Base-by-base conservation (phyloP, 768 basidiomycete genomes). In the Pleurotus salmoneostramineus region DNA sequence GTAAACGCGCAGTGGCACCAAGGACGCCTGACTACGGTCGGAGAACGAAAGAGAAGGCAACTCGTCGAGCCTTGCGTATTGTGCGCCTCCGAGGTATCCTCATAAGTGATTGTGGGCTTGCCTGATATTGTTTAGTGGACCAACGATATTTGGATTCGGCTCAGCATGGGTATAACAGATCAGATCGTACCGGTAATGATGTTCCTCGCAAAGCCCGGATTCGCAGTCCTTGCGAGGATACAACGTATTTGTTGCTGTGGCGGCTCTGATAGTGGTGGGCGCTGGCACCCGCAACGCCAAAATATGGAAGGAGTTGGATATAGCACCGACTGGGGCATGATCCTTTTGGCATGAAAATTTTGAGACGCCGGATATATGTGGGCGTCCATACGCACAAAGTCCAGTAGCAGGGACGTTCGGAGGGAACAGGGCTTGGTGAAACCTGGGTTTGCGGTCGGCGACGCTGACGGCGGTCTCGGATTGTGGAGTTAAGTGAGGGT, bases 51-150 rank as follows among this genome's bases (percentile, higher is more conserved):
- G 50, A n/a, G 12, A 51, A n/a, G 50, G 32, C 35, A 37, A 27
- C 21, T 27, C 21, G 21, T 36, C 50, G n/a, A 51, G 36, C 52
- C 52, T 55, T 43, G 36, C 52, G 52, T 27, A 36, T 55, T 36
- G 37, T 55, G 52, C 52, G 40, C 52, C 40, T 55, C 52, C 52
- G 52, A 42, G 21, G 52, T 55, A 40, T 40, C 52, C 52, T 55
- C 10, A 55, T 43, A 55, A 32, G 40, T 42, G 40, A 17, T 55
- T 55, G 52, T 55, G 52, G 52, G 52, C 52, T 55, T 43, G 4
- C 17, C 11, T 40, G 37, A 40, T 40, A 33, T 36, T 42, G 40
- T 17, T 36, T 55, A 15, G 44, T 45, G n/a, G 27, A 40, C 43
- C 11, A 40, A 17, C 31, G 12, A 5, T 32, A n/a, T 55, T 55